Conservation (phyloP, 2,329 filamentous ascomycete genomes). For the Dactylella cylindrospora region DNA sequence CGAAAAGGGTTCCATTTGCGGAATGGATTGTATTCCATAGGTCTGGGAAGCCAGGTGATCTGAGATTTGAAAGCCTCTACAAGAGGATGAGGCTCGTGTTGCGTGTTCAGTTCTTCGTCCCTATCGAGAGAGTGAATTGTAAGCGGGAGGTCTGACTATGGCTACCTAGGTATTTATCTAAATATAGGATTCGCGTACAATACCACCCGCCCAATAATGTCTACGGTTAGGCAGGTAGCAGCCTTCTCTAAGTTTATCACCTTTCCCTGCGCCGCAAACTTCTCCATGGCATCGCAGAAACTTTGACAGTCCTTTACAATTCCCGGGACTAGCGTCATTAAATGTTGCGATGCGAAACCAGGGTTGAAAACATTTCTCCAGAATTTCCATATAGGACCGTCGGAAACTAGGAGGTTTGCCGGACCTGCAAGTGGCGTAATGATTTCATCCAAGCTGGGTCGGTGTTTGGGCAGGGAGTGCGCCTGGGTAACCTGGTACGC, state of each 20-base stretch:
- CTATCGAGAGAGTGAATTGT: slow-evolving; percentile 3
- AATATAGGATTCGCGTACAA: no score
- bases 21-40: slow-evolving; percentile 22
- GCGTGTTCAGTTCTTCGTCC: slow-evolving; percentile 31
- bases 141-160: slow-evolving; percentile 45
- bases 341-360: slow-evolving; percentile 52
- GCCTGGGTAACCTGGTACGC: slow-evolving; percentile 53
- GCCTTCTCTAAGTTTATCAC: slow-evolving; percentile 49
- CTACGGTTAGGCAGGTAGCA: slow-evolving; percentile 39
- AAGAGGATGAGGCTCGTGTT: slow-evolving; percentile 13
- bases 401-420: slow-evolving; percentile 51
- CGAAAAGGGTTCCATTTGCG: slow-evolving; percentile 21
- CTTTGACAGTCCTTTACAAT: slow-evolving; percentile 50
- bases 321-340: slow-evolving; percentile 51
- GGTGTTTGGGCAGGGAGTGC: slow-evolving; percentile 51
- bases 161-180: neutral
- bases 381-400: slow-evolving; percentile 53
- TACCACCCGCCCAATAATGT: slow-evolving; percentile 43
- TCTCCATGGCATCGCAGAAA: slow-evolving; percentile 47
- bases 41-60: slow-evolving; percentile 20
- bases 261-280: slow-evolving; percentile 46
- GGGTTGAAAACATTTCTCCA: slow-evolving; percentile 53
- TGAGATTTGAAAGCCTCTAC: slow-evolving; percentile 42
- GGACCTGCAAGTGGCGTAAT: slow-evolving; percentile 50
- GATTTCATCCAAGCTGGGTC: slow-evolving; percentile 47